A percentile compares a stretch with the other conserved stretches of the same genome.
Conservation (phyloP, 768 basidiomycete genomes). For the Wakefieldia striispora region DNA sequence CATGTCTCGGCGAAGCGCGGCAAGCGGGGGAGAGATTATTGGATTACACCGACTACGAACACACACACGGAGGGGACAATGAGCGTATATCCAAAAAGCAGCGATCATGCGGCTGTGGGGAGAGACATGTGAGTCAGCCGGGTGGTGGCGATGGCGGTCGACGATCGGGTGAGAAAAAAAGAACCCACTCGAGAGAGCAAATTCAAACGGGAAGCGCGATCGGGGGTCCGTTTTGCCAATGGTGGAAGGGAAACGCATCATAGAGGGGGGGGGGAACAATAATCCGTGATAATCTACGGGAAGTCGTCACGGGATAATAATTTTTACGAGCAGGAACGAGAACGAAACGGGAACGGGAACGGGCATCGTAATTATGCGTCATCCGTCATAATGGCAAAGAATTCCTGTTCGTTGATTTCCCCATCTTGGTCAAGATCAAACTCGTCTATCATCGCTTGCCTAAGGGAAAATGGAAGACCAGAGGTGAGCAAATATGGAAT, state of each 20-base stretch:
- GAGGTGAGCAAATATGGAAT: constrained; percentile 32
- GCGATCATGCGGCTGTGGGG: constrained; percentile 21
- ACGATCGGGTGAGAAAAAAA: constrained; percentile 21
- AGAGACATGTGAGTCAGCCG: constrained; percentile 14
- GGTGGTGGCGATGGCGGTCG: not conserved
- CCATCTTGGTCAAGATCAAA: constrained; percentile 99
- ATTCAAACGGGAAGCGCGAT: constrained; percentile 14
- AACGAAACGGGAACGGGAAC: not conserved
- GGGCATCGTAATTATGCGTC: constrained; percentile 50
- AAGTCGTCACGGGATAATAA: not conserved
- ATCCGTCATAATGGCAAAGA: constrained; percentile 96
- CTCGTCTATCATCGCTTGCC: constrained; percentile 99
- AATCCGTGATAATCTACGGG: constrained; percentile 8
- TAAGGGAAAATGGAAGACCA: constrained; percentile 37
- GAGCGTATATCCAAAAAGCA: constrained; percentile 8
- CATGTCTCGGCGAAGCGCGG: constrained; percentile 19
- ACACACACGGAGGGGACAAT: too few species aligned
- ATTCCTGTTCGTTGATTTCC: constrained; percentile 95
- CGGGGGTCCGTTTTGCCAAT: constrained; percentile 19
- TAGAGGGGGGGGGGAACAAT: constrained; percentile 19
- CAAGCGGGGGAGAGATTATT: too few species aligned
- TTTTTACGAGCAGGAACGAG: too few species aligned
- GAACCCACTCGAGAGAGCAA: constrained; percentile 16
- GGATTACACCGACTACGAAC: too few species aligned
- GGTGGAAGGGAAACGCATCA: not conserved